Base-by-base conservation (phyloP, 163 green algal genomes). In the Botryococcus braunii region DNA sequence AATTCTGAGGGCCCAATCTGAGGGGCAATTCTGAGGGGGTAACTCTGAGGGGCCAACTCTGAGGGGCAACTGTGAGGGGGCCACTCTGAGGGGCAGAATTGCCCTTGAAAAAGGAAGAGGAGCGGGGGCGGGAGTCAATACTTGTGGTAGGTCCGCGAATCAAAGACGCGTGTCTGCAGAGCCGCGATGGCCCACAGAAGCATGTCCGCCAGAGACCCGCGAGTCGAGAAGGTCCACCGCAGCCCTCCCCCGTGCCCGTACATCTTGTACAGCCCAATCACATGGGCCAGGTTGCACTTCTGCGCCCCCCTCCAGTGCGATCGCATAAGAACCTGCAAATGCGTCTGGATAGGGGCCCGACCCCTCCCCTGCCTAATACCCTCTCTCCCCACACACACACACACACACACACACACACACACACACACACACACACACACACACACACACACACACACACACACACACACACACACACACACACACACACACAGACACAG, bases 251-350 rank as follows among this genome's bases (percentile, higher is more conserved):
- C 46, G 29, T n/a, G n/a, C n/a, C 49, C 55, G 3, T 60, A 61
- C 34, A 86, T 75, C 66, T 83, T 86, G 77, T 85, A 90, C 35
- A 93, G 79, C 1, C 86, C 86, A 62, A 91, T 64, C 11, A 93
- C 72, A 56, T 87, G 80, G 2, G 85, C 79, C 25, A 87, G 35
- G 55, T 71, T 88, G 75, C 86, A 92, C 35, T 66, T 56, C 62
- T 75, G 69, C 65, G 38, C 25, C 40, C 37, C 8, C 17, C 23
- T 23, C 46, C 17, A 17, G 23, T 55, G 46, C 17, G 46, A n/a
- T n/a, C n/a, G n/a, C n/a, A n/a, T n/a, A n/a, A n/a, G n/a, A n/a
- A n/a, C n/a, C n/a, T n/a, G n/a, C n/a, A n/a, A n/a, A n/a, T n/a
- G n/a, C n/a, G n/a, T n/a, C n/a, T n/a, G n/a, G n/a, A n/a, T n/a